These are phyloP conservation scores for Wakefieldia striispora DNA, from an alignment of 768 basidiomycete species.

Conservation along the genomic window DNA sequence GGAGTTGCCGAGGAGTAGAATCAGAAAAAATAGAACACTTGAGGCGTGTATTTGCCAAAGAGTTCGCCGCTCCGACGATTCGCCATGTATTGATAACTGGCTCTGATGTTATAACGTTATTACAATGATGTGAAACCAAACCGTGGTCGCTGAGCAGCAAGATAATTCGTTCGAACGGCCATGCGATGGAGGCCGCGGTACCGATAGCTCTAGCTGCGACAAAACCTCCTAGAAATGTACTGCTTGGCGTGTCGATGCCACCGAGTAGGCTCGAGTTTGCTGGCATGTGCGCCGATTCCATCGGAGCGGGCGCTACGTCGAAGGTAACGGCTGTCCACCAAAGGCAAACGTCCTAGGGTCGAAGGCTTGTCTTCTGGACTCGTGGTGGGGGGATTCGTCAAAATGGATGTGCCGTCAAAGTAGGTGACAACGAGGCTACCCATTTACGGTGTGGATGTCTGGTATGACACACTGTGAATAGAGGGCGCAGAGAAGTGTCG, in stretches of 20 bases:
- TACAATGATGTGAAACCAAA: neutral
- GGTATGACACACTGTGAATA: slow-evolving; percentile 8
- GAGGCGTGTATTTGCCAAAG: neutral
- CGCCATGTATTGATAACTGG: neutral
- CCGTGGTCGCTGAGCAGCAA: neutral
- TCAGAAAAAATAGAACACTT: neutral
- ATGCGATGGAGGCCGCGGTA: neutral
- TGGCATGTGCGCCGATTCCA: neutral
- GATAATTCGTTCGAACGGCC: neutral
- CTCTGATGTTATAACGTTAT: neutral
- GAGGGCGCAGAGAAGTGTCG: slow-evolving; percentile 28
- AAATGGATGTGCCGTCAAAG: slow-evolving; percentile 7
- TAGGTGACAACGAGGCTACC: slow-evolving; percentile 7
- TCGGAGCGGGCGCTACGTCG: neutral
- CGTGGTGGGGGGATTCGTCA: slow-evolving; percentile 4
- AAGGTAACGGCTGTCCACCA: neutral
- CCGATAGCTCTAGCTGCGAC: neutral
- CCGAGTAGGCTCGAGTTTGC: neutral
- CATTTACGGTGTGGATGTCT: slow-evolving; percentile 7
- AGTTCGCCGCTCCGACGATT: neutral
- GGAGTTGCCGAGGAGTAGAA: neutral
- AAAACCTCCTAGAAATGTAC: neutral
- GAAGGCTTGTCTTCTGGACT: slow-evolving; percentile 5
- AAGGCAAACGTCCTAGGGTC: slow-evolving; percentile 3
- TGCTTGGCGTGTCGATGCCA: too few relatives aligned